These are phyloP conservation scores for Trichophaea hybrida DNA, from an alignment of 2,329 filamentous ascomycete genomes.

Conservation along the genomic window DNA sequence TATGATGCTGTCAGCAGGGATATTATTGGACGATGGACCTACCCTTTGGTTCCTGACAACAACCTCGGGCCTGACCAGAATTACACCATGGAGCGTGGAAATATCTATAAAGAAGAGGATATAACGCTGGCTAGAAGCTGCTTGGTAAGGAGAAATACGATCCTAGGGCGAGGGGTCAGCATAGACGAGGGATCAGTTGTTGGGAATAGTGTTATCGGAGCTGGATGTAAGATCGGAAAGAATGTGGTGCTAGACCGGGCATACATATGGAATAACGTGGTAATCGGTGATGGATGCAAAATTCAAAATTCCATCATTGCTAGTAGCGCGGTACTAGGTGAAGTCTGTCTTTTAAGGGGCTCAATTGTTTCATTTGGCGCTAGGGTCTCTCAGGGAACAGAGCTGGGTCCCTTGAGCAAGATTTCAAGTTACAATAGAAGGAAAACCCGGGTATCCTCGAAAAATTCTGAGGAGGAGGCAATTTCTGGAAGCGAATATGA, in stretches of 20 bases:
- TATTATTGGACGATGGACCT: conserved; percentile 73
- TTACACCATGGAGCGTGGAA: conserved; percentile 55
- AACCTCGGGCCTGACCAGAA: conserved; percentile 67
- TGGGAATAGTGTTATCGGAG: conserved; percentile 64
- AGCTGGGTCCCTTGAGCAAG: conserved; percentile 30
- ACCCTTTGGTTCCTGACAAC: conserved; percentile 76
- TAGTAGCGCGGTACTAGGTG: conserved; percentile 54
- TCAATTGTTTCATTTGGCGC: conserved; percentile 70
- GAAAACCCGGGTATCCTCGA: conserved; percentile 6
- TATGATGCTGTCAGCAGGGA: conserved; percentile 84
- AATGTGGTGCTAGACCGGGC: conserved; percentile 66
- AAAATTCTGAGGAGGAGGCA: conserved; percentile 16
- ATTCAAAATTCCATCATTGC: conserved; percentile 65
- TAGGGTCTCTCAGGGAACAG: conserved; percentile 48
- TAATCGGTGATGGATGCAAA: conserved; percentile 58
- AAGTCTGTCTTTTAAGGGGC: conserved; percentile 54
- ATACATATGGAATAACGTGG: conserved; percentile 76
- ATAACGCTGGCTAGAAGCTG: conserved; percentile 62
- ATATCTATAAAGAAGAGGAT: conserved; percentile 63
- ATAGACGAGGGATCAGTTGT: conserved; percentile 60
- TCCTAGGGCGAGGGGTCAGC: conserved; percentile 62
- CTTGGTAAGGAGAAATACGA: conserved; percentile 50
- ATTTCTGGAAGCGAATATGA: conserved; percentile 36
- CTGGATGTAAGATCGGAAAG: conserved; percentile 71
- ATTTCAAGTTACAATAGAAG: conserved; percentile 35